A percentile compares a stretch with the other conserved stretches of the same genome.
Evolutionary conservation across 148 eudicot genomes (phyloP).

Genomic region (Hydrangea macrophylla): DNA sequence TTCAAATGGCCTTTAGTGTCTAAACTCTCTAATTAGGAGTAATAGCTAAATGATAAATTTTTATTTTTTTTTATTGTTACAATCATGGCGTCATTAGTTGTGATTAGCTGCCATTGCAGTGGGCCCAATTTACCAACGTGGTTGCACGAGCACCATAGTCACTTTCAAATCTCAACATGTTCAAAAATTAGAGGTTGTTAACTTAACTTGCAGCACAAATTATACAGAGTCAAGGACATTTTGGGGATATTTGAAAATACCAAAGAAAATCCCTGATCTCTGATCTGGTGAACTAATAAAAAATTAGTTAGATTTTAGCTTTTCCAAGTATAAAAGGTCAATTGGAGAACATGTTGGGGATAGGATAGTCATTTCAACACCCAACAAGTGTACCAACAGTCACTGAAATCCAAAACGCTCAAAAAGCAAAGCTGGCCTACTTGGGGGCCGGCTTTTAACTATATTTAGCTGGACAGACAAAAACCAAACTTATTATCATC

Average conservation of each 20-base stretch:
- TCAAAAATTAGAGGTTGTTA: constrained; percentile 3
- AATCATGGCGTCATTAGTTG: no score
- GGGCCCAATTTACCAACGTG: constrained; percentile 52
- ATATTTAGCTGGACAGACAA: constrained; percentile 83
- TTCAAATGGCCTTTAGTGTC: no score
- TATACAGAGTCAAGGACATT: constrained; percentile 8
- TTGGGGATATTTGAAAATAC: not conserved
- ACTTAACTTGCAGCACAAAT: not conserved
- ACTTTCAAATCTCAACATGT: constrained; percentile 27
- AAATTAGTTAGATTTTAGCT: not conserved
- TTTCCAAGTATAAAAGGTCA: constrained; percentile 37
- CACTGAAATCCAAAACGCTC: constrained; percentile 32
- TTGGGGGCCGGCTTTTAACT: constrained; percentile 93
- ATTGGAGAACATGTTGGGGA: constrained; percentile 49
- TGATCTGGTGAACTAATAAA: no score
- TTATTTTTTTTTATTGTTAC: no score
- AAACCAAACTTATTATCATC: constrained; percentile 73
- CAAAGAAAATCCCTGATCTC: constrained; percentile 6
- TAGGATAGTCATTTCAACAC: constrained; percentile 22
- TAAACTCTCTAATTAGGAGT: no score
- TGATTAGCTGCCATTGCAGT: constrained; percentile 7
- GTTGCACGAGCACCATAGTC: constrained; percentile 48
- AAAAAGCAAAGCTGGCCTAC: constrained; percentile 68
- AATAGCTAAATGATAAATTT: no score
- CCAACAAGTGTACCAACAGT: no score